These are phyloP conservation scores for Brassica carinata DNA, from an alignment of 345 rosid genomes.

Conservation along the genomic window DNA sequence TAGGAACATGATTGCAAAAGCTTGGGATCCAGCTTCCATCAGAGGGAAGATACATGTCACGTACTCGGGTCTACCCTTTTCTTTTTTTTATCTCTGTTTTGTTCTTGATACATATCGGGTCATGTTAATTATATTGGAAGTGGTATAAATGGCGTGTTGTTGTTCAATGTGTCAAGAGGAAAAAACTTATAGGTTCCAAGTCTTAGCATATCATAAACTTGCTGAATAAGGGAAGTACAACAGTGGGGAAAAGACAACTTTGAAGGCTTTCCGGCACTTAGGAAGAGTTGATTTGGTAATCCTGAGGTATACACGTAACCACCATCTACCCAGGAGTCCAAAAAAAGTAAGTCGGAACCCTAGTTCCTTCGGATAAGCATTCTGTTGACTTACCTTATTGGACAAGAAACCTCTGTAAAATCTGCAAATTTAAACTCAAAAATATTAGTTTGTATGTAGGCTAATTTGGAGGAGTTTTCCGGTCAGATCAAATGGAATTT, in stretches of 20 bases:
- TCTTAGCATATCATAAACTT: neutral
- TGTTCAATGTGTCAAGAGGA: neutral
- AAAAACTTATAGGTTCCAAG: neutral
- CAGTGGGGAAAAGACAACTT: no score
- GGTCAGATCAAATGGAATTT: neutral
- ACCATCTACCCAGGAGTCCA: neutral
- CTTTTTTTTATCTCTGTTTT: neutral
- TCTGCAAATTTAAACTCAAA: neutral
- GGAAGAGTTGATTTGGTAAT: neutral
- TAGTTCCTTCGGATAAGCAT: neutral
- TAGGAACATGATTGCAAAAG: conserved; percentile 48
- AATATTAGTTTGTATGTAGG: neutral
- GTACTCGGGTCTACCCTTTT: conserved; percentile 56
- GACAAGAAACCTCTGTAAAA: neutral
- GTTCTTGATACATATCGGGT: neutral
- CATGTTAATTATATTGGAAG: no score
- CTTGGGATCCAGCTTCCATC: conserved; percentile 90
- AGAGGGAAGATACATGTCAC: conserved; percentile 82
- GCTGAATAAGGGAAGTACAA: neutral
- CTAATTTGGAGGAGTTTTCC: neutral
- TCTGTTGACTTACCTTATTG: neutral
- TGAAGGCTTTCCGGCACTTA: no score
- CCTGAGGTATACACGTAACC: neutral
- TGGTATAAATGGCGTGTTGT: neutral
- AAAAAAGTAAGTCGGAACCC: neutral